These are phyloP conservation scores for Paramyrothecium roridum DNA, from an alignment of 2,329 filamentous ascomycete genomes.

Conservation along the genomic window DNA sequence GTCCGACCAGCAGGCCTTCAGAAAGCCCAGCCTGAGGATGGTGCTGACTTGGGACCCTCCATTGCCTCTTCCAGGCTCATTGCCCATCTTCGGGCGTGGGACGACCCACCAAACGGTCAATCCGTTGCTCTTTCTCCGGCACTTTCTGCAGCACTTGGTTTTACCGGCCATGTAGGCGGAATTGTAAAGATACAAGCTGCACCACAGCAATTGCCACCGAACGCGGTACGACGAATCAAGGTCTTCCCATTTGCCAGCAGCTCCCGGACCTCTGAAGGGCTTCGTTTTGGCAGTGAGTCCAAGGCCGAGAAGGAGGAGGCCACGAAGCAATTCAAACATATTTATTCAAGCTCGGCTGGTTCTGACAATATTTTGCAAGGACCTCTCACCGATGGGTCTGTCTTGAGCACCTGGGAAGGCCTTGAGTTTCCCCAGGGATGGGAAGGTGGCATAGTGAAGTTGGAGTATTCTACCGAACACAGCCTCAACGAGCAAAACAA, in stretches of 20 bases:
- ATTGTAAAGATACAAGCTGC: slow-evolving; percentile 86
- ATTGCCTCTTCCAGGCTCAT: slow-evolving; percentile 58
- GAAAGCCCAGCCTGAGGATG: slow-evolving; percentile 65
- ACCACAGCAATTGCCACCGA: slow-evolving; percentile 65
- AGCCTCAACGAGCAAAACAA: slow-evolving; percentile 38
- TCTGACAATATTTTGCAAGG: slow-evolving; percentile 70
- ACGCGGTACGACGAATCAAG: slow-evolving; percentile 64
- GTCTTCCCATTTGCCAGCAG: slow-evolving; percentile 73
- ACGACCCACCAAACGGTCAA: slow-evolving; percentile 79
- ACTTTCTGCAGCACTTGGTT: slow-evolving; percentile 71
- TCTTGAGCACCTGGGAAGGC: slow-evolving; percentile 60
- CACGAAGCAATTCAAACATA: slow-evolving; percentile 65
- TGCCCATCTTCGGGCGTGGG: slow-evolving; percentile 74
- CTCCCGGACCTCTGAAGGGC: slow-evolving; percentile 57
- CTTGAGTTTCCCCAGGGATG: slow-evolving; percentile 60
- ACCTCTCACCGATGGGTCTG: slow-evolving; percentile 83
- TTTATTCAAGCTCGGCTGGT: slow-evolving; percentile 59
- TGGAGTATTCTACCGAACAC: slow-evolving; percentile 50
- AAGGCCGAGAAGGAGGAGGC: slow-evolving; percentile 79
- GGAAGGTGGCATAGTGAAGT: slow-evolving; percentile 80
- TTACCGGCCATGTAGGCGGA: slow-evolving; percentile 73
- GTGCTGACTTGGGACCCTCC: slow-evolving; percentile 51
- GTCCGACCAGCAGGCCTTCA: slow-evolving; percentile 77
- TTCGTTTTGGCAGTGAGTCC: slow-evolving; percentile 86
- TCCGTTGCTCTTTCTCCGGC: slow-evolving; percentile 76